Percentiles rank a stretch among this genome's conserved stretches.
phyloP scores from a whole-genome alignment of 495 filamentous ascomycete genomes.

The Immersiella caudata region DNA sequence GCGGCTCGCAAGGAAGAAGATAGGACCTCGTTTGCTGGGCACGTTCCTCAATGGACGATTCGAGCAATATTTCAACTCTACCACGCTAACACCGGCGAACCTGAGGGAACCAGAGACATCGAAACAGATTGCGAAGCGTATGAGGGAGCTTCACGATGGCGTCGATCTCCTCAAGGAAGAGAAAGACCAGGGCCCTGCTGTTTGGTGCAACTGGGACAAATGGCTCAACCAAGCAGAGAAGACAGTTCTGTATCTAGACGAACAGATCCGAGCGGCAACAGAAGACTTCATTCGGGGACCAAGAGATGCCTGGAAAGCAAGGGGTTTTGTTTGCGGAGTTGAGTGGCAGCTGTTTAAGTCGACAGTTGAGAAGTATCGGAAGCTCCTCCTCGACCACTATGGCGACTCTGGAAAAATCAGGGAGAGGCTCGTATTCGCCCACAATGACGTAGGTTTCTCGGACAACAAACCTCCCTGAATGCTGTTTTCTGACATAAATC shows the following conservation, averaged over 20 bases:
- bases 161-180: conserved; percentile 83
- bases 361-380: conserved; percentile 75
- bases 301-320: conserved; percentile 61
- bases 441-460: conserved; percentile 80
- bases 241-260: conserved; percentile 76
- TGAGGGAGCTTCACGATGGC: conserved; percentile 94
- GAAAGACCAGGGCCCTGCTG: conserved; percentile 72
- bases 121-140: conserved; percentile 95
- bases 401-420: conserved; percentile 67
- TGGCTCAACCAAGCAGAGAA: conserved; percentile 83
- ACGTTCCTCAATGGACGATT: conserved; percentile 97
- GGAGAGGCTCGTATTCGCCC: conserved; percentile 83
- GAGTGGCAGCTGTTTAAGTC: conserved; percentile 79
- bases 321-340: conserved; percentile 80
- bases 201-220: conserved; percentile 94
- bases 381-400: conserved; percentile 72
- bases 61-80: conserved; percentile 87
- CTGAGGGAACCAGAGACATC: conserved; percentile 81
- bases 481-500: conserved; percentile 13
- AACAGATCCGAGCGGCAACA: conserved; percentile 52
- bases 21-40: conserved; percentile 89
- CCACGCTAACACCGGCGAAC: conserved; percentile 73
- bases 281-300: conserved; percentile 28
- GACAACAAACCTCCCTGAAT: background rate
- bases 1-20: conserved; percentile 85